Base-by-base conservation (phyloP, 2,329 filamentous ascomycete species). In the Colletotrichum scovillei region DNA sequence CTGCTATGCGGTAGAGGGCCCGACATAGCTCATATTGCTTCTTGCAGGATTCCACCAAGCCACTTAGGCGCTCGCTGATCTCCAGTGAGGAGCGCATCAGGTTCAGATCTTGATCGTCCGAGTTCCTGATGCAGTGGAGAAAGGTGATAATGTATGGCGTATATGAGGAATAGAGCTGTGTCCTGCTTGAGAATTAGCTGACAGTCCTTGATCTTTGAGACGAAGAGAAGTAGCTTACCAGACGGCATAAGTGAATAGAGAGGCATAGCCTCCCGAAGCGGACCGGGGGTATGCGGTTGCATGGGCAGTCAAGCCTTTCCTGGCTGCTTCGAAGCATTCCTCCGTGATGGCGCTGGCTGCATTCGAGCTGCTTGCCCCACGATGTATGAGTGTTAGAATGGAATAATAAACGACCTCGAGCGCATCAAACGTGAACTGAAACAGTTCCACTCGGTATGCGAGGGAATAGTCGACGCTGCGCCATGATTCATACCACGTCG, bases 101-200 rank as follows among this genome's bases (percentile, higher is more conserved):
- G 9, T 57, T 35, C 1, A 77, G 57, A 16, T 76, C 75, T 8
- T 72, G 56, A 9, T 42, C 26, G n/a, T 74, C 63, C 8, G 64
- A 72, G 49, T 72, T 59, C 12, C 64, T 56, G 46, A 76, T 76
- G 35, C 75, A 75, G 58, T 77, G 75, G 16, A 77, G 65, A 24
- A 77, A 77, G 0, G 72, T 77, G 42, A 76, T 72, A n/a, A 77
- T 67, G 57, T 74, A 77, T 1, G 76, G 76, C 5, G 76, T 76
- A n/a, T 76, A 77, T 5, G 76, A 77, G 3, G 74, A 75, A n/a
- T 75, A 75, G 38, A 76, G 69, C 19, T 76, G 72, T n/a, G 76
- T 76, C 76, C 76, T 77, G 5, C 2, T 22, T 3, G 38, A 5
- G 38, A 2, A 7, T 42, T 19, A 42, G 14, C 4, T 22, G 11